These are phyloP conservation scores for Aaosphaeria pasadenensis DNA, from an alignment of 2,329 filamentous ascomycete genomes.

Conservation along the genomic window DNA sequence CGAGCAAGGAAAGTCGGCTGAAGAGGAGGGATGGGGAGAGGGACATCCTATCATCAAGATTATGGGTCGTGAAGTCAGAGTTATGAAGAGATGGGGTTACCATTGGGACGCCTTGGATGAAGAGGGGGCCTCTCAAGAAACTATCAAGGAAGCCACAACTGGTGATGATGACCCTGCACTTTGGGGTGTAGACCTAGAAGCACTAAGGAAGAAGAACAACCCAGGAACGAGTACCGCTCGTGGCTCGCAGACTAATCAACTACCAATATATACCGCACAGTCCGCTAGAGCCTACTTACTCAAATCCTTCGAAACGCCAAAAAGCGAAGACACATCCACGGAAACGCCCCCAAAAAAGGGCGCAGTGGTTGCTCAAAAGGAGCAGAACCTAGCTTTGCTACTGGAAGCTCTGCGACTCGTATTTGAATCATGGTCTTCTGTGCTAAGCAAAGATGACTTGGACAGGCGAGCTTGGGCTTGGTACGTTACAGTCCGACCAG, in stretches of 20 bases:
- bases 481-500: slow-evolving; percentile 75
- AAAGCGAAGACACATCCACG: slow-evolving; percentile 21
- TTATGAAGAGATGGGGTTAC: slow-evolving; percentile 77
- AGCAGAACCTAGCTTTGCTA: slow-evolving; percentile 66
- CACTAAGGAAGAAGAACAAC: slow-evolving; percentile 47
- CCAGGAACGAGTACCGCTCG: slow-evolving; percentile 12
- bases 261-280: slow-evolving; percentile 74
- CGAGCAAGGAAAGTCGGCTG: slow-evolving; percentile 61
- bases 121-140: slow-evolving; percentile 14
- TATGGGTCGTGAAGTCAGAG: slow-evolving; percentile 69
- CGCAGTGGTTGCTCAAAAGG: slow-evolving; percentile 58
- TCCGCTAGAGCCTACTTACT: slow-evolving; percentile 59
- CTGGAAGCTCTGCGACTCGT: slow-evolving; percentile 70
- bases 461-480: slow-evolving; percentile 76
- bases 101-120: slow-evolving; percentile 44
- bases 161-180: slow-evolving; percentile 47
- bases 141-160: slow-evolving; percentile 8
- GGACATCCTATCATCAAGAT: slow-evolving; percentile 72
- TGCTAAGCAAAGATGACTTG: slow-evolving; percentile 62
- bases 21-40: slow-evolving; percentile 69
- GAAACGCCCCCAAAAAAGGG: slow-evolving; percentile 48
- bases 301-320: slow-evolving; percentile 56
- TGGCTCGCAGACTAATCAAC: slow-evolving; percentile 39
- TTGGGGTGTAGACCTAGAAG: slow-evolving; percentile 59
- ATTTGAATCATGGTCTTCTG: slow-evolving; percentile 70